These are phyloP conservation scores for Xylariaceae sp. DNA, from an alignment of 2,329 filamentous ascomycete species.

Conservation along the genomic window DNA sequence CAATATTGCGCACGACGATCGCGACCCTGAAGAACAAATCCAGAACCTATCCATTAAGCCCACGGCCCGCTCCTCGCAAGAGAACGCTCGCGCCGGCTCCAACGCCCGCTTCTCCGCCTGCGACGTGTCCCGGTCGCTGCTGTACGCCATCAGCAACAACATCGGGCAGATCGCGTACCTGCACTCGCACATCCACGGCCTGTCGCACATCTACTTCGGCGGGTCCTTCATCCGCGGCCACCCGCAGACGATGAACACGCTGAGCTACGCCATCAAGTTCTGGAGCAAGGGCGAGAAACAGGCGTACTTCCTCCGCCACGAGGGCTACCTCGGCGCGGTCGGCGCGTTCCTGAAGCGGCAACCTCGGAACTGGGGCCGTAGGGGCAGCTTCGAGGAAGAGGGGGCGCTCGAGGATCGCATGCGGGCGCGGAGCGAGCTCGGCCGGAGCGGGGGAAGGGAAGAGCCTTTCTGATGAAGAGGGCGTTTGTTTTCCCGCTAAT, in stretches of 20 bases:
- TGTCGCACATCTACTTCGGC: slow-evolving; percentile 94
- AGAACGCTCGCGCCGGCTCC: slow-evolving; percentile 13
- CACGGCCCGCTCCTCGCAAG: slow-evolving; percentile 10
- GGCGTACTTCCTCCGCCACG: slow-evolving; percentile 91
- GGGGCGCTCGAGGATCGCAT: slow-evolving; percentile 28
- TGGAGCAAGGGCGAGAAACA: slow-evolving; percentile 94
- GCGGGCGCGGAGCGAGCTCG: slow-evolving; percentile 15
- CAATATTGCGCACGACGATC: slow-evolving; percentile 45
- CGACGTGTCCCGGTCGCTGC: slow-evolving; percentile 83
- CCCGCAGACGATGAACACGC: slow-evolving; percentile 93
- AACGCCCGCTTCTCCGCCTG: slow-evolving; percentile 62
- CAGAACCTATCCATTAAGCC: background rate
- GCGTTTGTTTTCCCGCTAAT: too few relatives aligned
- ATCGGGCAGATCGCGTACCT: slow-evolving; percentile 96
- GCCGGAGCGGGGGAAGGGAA: background rate
- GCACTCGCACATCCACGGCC: slow-evolving; percentile 89
- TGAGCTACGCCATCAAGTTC: slow-evolving; percentile 95
- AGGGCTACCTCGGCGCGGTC: slow-evolving; percentile 90
- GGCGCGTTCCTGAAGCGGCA: slow-evolving; percentile 91
- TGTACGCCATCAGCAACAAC: slow-evolving; percentile 96
- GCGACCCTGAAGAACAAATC: slow-evolving; percentile 8
- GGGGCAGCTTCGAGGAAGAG: slow-evolving; percentile 64
- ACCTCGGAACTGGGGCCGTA: slow-evolving; percentile 83
- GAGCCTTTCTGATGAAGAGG: too few relatives aligned
- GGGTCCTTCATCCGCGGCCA: slow-evolving; percentile 96